Conservation (phyloP, 169 alveolate genomes). For the Condylostoma magnum region DNA sequence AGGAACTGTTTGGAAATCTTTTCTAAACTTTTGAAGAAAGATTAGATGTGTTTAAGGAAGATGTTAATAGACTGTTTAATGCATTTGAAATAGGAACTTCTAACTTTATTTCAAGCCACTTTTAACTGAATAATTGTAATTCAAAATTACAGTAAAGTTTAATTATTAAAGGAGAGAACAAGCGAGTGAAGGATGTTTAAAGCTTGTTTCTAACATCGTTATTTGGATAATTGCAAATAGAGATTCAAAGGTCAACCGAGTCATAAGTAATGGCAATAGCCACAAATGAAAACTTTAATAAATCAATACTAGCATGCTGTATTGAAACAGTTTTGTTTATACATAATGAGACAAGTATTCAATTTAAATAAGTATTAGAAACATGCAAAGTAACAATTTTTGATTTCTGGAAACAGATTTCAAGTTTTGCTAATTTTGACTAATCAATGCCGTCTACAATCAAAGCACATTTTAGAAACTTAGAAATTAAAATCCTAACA, state of each 20-base stretch:
- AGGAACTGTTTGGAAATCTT: no score
- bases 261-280: not conserved
- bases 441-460: slow-evolving; percentile 43
- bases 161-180: no score
- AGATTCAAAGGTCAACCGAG: not conserved
- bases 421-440: slow-evolving; percentile 44
- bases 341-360: slow-evolving; percentile 15
- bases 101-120: no score
- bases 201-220: not conserved
- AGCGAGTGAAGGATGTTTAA: no score
- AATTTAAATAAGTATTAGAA: slow-evolving; percentile 31
- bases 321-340: slow-evolving; percentile 33
- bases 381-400: slow-evolving; percentile 23
- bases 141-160: no score
- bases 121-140: no score
- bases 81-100: no score
- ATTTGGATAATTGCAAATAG: slow-evolving; percentile 1
- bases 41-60: no score
- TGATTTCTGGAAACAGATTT: slow-evolving; percentile 55
- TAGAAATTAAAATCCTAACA: slow-evolving; percentile 49
- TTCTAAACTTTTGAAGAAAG: no score
- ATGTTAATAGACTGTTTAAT: no score
- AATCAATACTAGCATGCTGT: slow-evolving; percentile 35
- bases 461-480: slow-evolving; percentile 48
- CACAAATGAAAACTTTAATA: slow-evolving; percentile 14